These are phyloP conservation scores for Candida chilensis DNA, from an alignment of 805 yeast genomes.

Conservation along the genomic window DNA sequence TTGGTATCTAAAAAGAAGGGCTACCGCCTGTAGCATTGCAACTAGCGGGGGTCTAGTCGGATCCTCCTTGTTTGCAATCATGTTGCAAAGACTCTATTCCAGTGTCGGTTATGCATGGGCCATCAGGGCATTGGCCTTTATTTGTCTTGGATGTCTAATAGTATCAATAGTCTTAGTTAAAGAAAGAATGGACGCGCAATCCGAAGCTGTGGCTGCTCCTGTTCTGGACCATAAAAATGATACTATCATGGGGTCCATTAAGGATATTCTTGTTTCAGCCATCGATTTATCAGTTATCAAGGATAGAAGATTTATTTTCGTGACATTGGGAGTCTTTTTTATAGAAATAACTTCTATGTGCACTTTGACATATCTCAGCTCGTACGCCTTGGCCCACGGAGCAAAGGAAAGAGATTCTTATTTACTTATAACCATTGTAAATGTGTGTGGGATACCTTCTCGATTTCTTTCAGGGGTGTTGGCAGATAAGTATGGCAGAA, in stretches of 20 bases:
- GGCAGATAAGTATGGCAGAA: constrained; percentile 48
- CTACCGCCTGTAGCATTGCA: constrained; percentile 34
- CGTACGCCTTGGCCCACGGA: constrained; percentile 33
- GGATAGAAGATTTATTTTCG: too few species aligned
- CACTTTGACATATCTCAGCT: constrained; percentile 30
- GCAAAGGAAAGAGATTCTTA: constrained; percentile 27
- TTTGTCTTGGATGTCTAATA: constrained; percentile 31
- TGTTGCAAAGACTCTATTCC: constrained; percentile 38
- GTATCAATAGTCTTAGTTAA: too few species aligned
- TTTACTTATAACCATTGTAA: constrained; percentile 35
- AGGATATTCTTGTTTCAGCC: too few species aligned
- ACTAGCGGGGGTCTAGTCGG: constrained; percentile 45
- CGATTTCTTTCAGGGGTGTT: constrained; percentile 44
- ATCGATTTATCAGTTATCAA: too few species aligned
- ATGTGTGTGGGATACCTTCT: constrained; percentile 41
- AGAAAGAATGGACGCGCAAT: too few species aligned
- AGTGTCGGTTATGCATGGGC: constrained; percentile 47
- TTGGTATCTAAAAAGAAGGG: constrained; percentile 33
- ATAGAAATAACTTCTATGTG: constrained; percentile 42
- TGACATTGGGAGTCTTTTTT: too few species aligned
- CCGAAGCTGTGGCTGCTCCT: too few species aligned
- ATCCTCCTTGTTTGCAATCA: constrained; percentile 43
- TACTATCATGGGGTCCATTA: too few species aligned
- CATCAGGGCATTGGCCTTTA: constrained; percentile 36
- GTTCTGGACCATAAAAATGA: too few species aligned